Evolutionary conservation across 1,284 basidiomycete genomes (phyloP), one percentile per base, ranked within the genome.

Genomic region (Cryptococcus jaspeensis): DNA sequence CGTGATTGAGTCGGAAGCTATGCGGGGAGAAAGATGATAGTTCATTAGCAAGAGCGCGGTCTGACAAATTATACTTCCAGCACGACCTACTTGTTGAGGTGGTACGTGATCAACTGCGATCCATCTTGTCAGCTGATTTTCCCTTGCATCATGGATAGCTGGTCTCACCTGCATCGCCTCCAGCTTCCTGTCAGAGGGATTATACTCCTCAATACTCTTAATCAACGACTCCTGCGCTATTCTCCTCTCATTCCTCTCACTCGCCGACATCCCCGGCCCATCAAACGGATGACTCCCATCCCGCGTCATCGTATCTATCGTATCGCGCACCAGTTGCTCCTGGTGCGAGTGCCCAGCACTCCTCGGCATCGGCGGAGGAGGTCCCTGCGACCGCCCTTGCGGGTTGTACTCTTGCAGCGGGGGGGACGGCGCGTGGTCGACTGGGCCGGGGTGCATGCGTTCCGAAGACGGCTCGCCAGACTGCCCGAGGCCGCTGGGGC

Each of bases 81-180:
- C 16, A 35, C n/a, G 13, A 64, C 72, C 56, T 52, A 78, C 74
- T 94, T 93, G 66, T 92, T 88, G 50, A 94, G 80, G 70, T 94
- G 90, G 73, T 93, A 92, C 58, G 89, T 86, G 53, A 74, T 70
- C 23, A 75, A 59, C 65, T 69, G 38, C 42, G 35, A n/a, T 6
- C 15, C 46, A 35, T 18, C 28, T 32, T 9, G 28, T 32, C 28
- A 48, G 15, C 12, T 11, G 7, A n/a, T 41, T 20, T 32, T 23
- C 20, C 9, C 9, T 23, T 25, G n/a, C 8, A 42, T 15, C 16
- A 2, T n/a, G 16, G n/a, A 15, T 8, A n/a, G 16, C 40, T 28
- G 18, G 18, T 61, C 60, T 53, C 52, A 69, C 67, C 60, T 70
- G 70, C 55, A 74, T 63, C 2, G 72, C 66, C 53, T 74, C 73